Conservation (phyloP, 208 protist species). For the Angomonas deanei region DNA sequence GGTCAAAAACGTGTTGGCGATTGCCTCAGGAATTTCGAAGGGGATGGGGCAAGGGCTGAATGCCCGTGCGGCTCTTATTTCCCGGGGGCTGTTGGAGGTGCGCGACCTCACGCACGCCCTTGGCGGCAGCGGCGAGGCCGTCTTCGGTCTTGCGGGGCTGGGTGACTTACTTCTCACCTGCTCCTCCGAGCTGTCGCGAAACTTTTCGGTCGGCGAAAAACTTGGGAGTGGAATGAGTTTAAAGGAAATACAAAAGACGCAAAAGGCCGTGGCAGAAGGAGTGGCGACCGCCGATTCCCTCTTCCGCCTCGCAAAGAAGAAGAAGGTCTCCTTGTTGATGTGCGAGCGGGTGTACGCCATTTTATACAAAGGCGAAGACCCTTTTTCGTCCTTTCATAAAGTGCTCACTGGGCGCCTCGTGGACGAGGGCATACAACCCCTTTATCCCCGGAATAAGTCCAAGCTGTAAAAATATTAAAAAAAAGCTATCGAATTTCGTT, state of each 20-base stretch:
- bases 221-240: conserved; percentile 68
- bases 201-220: conserved; percentile 82
- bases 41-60: conserved; percentile 73
- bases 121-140: conserved; percentile 63
- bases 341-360: conserved; percentile 62
- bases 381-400: conserved; percentile 13
- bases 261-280: conserved; percentile 76
- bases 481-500: neutral
- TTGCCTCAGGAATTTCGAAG: conserved; percentile 64
- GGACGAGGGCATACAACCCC: neutral
- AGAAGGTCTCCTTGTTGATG: conserved; percentile 61
- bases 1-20: conserved; percentile 90
- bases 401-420: neutral
- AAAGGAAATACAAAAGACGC: conserved; percentile 49
- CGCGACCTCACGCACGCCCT: conserved; percentile 73
- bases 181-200: conserved; percentile 83
- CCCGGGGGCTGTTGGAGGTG: conserved; percentile 81
- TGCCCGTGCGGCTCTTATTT: conserved; percentile 76
- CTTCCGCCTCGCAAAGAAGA: conserved; percentile 43
- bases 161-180: conserved; percentile 88
- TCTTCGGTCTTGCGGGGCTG: conserved; percentile 86
- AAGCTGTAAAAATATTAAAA: neutral
- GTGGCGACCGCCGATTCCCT: conserved; percentile 70
- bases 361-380: conserved; percentile 47
- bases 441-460: neutral